These are phyloP conservation scores for Saccharomycopsis malanga DNA, from an alignment of 805 yeast genomes.

Conservation along the genomic window DNA sequence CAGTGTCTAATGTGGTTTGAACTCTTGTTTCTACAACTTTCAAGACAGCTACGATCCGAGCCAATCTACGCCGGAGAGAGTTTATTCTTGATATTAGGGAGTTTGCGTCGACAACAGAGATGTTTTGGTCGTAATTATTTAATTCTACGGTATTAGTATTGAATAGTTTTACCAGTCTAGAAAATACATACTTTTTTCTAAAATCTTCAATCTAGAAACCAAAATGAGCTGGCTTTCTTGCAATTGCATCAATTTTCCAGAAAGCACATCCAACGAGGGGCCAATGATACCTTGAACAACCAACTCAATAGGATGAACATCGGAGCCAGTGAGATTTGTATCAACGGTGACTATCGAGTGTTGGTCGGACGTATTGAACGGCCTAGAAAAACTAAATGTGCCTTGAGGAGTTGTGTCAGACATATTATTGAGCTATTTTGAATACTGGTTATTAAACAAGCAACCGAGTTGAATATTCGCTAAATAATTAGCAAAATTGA, in stretches of 20 bases:
- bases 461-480: too few relatives aligned
- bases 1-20: not conserved
- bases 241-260: slow-evolving; percentile 12
- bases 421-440: too few relatives aligned
- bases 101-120: slow-evolving; percentile 6
- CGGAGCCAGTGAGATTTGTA: slow-evolving; percentile 1
- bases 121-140: slow-evolving; percentile 2
- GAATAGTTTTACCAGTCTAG: not conserved
- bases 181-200: slow-evolving; percentile 9
- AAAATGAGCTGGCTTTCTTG: slow-evolving; percentile 20
- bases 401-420: too few relatives aligned
- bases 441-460: too few relatives aligned
- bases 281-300: slow-evolving; percentile 20
- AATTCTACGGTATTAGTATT: not conserved
- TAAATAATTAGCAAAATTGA: too few relatives aligned
- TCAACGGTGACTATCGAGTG: not conserved
- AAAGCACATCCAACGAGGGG: slow-evolving; percentile 15
- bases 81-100: slow-evolving; percentile 1
- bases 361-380: too few relatives aligned
- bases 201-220: slow-evolving; percentile 6
- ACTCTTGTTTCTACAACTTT: slow-evolving; percentile 9
- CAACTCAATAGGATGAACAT: slow-evolving; percentile 21
- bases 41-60: slow-evolving; percentile 1
- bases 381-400: too few relatives aligned
- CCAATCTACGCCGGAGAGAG: not conserved